Evolutionary conservation across 208 protist species (phyloP), one percentile per base, ranked within the genome.

Genomic region (Herpetomonas samuelpessoai): DNA sequence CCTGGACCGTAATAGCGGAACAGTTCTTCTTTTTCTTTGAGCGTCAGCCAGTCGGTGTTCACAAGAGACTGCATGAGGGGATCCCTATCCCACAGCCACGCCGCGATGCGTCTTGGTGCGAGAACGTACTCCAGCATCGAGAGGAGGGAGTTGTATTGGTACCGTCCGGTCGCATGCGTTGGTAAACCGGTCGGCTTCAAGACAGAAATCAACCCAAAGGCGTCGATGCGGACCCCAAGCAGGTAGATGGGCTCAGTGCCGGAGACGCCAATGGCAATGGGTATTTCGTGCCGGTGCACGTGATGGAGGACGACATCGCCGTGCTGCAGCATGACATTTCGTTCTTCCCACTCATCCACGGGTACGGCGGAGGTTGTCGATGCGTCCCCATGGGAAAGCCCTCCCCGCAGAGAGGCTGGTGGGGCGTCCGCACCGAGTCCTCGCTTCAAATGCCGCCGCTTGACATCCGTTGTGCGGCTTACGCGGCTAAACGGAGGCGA

Each of bases 251-350:
- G 65, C 46, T 86, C 88, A 1, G 78, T 56, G 21, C 84, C 88
- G 18, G 59, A 62, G 0, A 70, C 21, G 16, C 95, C 92, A 12
- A 93, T 72, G 3, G 60, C 49, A 0, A 98, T 82, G 0, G 95
- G 94, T 4, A 97, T 81, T 62, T 98, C 97, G 64, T 98, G 97
- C 16, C 95, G 87, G 64, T 98, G 97, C 7, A 98, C 73, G 0
- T 71, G 79, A 69, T 98, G 96, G 12, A 80, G 53, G 2, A 98
- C 79, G 6, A 83, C 46, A 62, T 98, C 91, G 22, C 91, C 84
- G 24, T 92, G 65, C 47, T 71, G 62, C 18, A 97, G 48, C 19
- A 81, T 48, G 16, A 67, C 52, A 27, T 72, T 48, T 3, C 4
- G 21, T 10, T 7, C 28, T 3, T 38, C 56, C 44, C 25, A 26